Base-by-base conservation (phyloP, 768 basidiomycete species). In the Serpula lacrymans region DNA sequence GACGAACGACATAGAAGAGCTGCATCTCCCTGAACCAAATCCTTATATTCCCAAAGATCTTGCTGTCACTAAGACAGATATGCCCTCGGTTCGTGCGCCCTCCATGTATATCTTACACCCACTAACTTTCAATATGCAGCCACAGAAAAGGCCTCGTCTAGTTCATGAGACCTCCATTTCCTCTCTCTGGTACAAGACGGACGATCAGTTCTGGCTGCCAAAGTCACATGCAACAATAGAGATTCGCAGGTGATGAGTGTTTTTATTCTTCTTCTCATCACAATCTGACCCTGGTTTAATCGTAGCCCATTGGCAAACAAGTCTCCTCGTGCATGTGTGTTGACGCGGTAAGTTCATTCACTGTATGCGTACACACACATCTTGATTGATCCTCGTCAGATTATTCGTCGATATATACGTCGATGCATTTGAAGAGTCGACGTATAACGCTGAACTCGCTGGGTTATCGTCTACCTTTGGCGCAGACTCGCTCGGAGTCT, bases 151-250 rank as follows among this genome's bases (percentile, higher is more conserved):
- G 11, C 94, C 95, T 3, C 68, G 75, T 45, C 74, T 93, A 44
- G 75, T 98, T 41, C 69, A 78, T 22, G 77, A 93, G 60, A 87
- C 81, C 0, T 65, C 77, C 0, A 51, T 84, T 18, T 85, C 84
- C 3, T 74, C 82, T 10, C 65, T 98, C 3, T 99, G 95, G 94
- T 80, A 93, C 65, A 99, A 99, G 71, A 93, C 93, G 58, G 96
- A 99, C 58, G 95, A 99, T 60, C 77, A 72, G 45, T 99, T 96
- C 69, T 95, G 91, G 87, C 80, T 95, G 8, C 96, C 96, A 0
- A 90, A 88, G 55, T 91, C 92, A 2, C 75, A 80, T 46, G 74
- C 85, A 14, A 65, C 84, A 41, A 72, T 97, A 39, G 79, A 88
- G 49, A 21, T 27, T 21, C 23, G 12, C 14, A 9, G 6, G 4